Evolutionary conservation across 2,329 filamentous ascomycete genomes (phyloP).

Genomic region (Fusarium buharicum): DNA sequence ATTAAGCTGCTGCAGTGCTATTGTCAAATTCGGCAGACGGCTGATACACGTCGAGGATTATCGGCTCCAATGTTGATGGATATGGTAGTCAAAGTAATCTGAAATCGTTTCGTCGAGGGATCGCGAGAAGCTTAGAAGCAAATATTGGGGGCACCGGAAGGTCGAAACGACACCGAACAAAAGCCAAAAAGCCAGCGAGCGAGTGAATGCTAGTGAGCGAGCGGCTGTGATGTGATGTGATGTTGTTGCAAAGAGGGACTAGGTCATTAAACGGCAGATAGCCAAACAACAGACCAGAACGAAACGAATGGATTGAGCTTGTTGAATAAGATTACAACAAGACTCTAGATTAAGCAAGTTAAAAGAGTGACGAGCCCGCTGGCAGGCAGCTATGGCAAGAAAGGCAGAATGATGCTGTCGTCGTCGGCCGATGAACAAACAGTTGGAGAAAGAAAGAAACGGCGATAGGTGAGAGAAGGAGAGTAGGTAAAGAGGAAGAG

Average conservation of each 20-base stretch:
- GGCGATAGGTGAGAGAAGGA: slow-evolving; percentile 48
- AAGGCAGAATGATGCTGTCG: slow-evolving; percentile 38
- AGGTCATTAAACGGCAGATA: slow-evolving; percentile 26
- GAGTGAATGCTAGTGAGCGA: slow-evolving; percentile 34
- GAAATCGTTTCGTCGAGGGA: slow-evolving; percentile 38
- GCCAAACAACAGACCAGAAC: slow-evolving; percentile 34
- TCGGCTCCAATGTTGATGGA: slow-evolving; percentile 25
- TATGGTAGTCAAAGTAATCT: slow-evolving; percentile 24
- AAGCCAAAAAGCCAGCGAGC: slow-evolving; percentile 38
- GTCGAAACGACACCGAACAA: slow-evolving; percentile 20
- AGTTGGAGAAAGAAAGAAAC: slow-evolving; percentile 46
- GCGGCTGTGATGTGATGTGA: slow-evolving; percentile 19
- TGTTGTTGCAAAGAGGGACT: slow-evolving; percentile 41
- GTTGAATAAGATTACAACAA: slow-evolving; percentile 17
- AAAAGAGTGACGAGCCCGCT: slow-evolving; percentile 63
- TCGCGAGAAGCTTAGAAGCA: slow-evolving; percentile 30
- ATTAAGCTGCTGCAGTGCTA: slow-evolving; percentile 33
- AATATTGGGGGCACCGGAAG: slow-evolving; percentile 13
- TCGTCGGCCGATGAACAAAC: slow-evolving; percentile 53
- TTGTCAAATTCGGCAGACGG: slow-evolving; percentile 17
- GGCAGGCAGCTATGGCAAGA: slow-evolving; percentile 56
- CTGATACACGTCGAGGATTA: slow-evolving; percentile 19
- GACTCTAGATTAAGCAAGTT: slow-evolving; percentile 41
- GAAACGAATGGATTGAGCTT: slow-evolving; percentile 41
- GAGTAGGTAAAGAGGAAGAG: slow-evolving; percentile 44